phyloP scores from a whole-genome alignment of 345 rosid species.

The Acer campestre region DNA sequence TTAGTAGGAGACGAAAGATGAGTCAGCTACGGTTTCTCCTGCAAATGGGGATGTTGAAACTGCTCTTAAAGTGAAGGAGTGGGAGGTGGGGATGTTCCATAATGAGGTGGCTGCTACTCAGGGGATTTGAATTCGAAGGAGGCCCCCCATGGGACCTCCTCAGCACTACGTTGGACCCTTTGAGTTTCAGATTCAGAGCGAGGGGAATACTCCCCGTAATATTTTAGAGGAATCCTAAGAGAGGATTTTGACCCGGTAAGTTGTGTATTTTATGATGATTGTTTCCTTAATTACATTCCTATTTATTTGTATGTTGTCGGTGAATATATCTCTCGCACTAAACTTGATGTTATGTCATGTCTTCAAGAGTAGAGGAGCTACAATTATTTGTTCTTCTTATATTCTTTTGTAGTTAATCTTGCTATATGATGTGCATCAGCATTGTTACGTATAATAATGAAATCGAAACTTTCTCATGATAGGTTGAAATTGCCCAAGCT shows the following conservation, averaged over 20 bases:
- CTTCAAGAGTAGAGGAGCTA: neutral
- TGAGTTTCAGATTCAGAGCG: conserved; percentile 76
- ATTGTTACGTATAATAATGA: neutral
- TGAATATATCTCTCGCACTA: neutral
- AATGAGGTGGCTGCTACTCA: conserved; percentile 75
- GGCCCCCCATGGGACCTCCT: conserved; percentile 81
- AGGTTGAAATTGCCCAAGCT: conserved; percentile 84
- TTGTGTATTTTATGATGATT: conserved; percentile 26
- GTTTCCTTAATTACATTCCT: conserved; percentile 8
- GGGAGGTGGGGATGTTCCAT: conserved; percentile 68
- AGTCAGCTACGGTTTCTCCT: conserved; percentile 30
- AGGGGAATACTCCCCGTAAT: conserved; percentile 81
- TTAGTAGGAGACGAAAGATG: conserved; percentile 46
- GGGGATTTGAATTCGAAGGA: conserved; percentile 77
- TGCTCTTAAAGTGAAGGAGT: conserved; percentile 68
- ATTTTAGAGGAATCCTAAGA: conserved; percentile 86
- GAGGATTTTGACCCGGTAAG: conserved; percentile 71
- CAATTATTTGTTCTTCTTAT: neutral
- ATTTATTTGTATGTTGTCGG: neutral
- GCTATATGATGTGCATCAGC: neutral
- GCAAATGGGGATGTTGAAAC: conserved; percentile 37
- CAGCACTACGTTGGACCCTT: conserved; percentile 89
- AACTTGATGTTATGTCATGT: no score
- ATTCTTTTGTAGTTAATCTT: neutral
- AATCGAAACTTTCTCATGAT: conserved; percentile 15